Percentiles rank a stretch among this genome's conserved stretches.
phyloP scores from a whole-genome alignment of 2,329 filamentous ascomycete species.

The Xylariaceae sp. region DNA sequence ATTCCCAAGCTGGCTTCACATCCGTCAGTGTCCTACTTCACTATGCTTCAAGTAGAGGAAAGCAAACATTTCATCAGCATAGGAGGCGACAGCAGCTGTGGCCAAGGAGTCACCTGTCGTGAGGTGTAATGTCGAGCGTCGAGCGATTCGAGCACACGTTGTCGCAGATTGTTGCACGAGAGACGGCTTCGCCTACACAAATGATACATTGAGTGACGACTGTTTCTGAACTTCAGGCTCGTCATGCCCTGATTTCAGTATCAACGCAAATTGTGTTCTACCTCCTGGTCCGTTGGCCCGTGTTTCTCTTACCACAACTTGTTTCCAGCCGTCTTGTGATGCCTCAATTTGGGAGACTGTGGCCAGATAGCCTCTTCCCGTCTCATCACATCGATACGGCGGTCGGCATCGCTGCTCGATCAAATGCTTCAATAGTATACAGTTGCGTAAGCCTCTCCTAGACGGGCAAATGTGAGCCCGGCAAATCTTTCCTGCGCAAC shows the following conservation, averaged over 20 bases:
- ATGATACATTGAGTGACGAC: slow-evolving; percentile 22
- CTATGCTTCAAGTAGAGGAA: slow-evolving; percentile 4
- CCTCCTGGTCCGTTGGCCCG: slow-evolving; percentile 5
- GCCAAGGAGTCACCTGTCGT: slow-evolving; percentile 3
- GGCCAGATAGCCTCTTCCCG: slow-evolving; percentile 6
- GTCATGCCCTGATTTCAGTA: slow-evolving; percentile 12
- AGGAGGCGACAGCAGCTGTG: slow-evolving; percentile 1
- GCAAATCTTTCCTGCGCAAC: no score
- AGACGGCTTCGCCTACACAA: slow-evolving; percentile 25
- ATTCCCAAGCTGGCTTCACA: not conserved
- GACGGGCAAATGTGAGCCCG: no score
- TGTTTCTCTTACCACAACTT: slow-evolving; percentile 4
- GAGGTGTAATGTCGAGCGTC: slow-evolving; percentile 11
- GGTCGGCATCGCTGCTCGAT: slow-evolving; percentile 9
- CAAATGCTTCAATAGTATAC: not conserved
- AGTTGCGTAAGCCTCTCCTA: no score
- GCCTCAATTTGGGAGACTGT: slow-evolving; percentile 4
- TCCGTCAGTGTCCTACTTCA: slow-evolving; percentile 5
- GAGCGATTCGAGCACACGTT: slow-evolving; percentile 11
- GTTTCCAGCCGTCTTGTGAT: slow-evolving; percentile 1
- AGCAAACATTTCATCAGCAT: slow-evolving; percentile 7
- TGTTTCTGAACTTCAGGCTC: slow-evolving; percentile 10
- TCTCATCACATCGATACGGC: slow-evolving; percentile 13
- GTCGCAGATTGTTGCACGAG: slow-evolving; percentile 20
- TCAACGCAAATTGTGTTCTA: slow-evolving; percentile 15